Evolutionary conservation across 176 grass and related monocot genomes (phyloP).

Genomic region (Microstegium vimineum): DNA sequence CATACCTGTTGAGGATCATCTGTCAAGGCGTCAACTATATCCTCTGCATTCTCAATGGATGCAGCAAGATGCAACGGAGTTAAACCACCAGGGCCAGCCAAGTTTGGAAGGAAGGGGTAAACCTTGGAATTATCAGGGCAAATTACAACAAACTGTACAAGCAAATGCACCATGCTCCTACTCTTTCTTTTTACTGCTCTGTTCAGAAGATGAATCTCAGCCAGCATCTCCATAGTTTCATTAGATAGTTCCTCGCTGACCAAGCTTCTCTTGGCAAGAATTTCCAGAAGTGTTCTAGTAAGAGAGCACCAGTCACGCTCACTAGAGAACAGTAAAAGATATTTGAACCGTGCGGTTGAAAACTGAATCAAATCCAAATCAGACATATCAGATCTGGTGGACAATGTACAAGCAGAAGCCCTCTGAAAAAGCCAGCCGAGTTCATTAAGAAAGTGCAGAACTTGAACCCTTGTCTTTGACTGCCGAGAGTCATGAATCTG

Average conservation of each 20-base stretch:
- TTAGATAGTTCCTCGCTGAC: slow-evolving; percentile 50
- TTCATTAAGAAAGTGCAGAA: slow-evolving; percentile 91
- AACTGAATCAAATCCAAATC: slow-evolving; percentile 48
- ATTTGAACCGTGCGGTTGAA: slow-evolving; percentile 66
- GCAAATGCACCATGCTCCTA: slow-evolving; percentile 73
- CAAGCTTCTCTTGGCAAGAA: slow-evolving; percentile 71
- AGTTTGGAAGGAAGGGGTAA: slow-evolving; percentile 64
- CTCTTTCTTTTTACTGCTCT: slow-evolving; percentile 93
- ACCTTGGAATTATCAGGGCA: slow-evolving; percentile 48
- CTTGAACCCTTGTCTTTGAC: slow-evolving; percentile 51
- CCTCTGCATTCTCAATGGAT: slow-evolving; percentile 52
- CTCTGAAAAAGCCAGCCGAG: slow-evolving; percentile 98
- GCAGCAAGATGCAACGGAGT: slow-evolving; percentile 90
- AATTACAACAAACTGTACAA: slow-evolving; percentile 60
- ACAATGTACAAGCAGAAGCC: slow-evolving; percentile 24
- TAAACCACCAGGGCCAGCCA: slow-evolving; percentile 73
- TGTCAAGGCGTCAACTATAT: slow-evolving; percentile 88
- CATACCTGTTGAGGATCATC: slow-evolving; percentile 85
- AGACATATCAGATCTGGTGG: slow-evolving; percentile 19
- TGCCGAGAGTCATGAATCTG: slow-evolving; percentile 34
- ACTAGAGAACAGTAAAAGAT: slow-evolving; percentile 78
- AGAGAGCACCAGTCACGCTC: slow-evolving; percentile 87
- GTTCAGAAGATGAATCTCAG: slow-evolving; percentile 76
- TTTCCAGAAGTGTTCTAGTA: slow-evolving; percentile 77
- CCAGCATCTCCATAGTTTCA: slow-evolving; percentile 69